Evolutionary conservation across 106 monocot genomes (phyloP).

Genomic region (Platanthera zijinensis): DNA sequence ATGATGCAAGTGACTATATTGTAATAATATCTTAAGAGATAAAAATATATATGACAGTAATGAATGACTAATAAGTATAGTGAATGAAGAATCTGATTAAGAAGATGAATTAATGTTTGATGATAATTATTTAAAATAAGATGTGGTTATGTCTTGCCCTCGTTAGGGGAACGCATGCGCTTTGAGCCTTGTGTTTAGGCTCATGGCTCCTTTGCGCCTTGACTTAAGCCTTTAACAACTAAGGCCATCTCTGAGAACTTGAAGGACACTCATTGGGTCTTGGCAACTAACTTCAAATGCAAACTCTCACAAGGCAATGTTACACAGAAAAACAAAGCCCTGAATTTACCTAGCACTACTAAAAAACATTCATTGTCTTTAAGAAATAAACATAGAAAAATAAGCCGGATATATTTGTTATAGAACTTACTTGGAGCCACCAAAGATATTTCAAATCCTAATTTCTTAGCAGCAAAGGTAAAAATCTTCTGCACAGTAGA

Average conservation of each 20-base stretch:
- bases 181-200: too few species aligned
- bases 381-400: neutral
- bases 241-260: neutral
- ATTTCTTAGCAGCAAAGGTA: slow-evolving; percentile 64
- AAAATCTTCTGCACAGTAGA: slow-evolving; percentile 48
- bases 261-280: neutral
- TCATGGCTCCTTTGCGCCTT: too few species aligned
- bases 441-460: slow-evolving; percentile 69
- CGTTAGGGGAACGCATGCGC: too few species aligned
- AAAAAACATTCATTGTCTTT: neutral
- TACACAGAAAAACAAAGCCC: neutral
- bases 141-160: too few species aligned
- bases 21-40: too few species aligned
- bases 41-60: too few species aligned
- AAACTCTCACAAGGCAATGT: neutral
- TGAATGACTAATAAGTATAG: too few species aligned
- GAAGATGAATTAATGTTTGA: too few species aligned
- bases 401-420: neutral
- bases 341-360: neutral
- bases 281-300: neutral
- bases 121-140: too few species aligned
- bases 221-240: too few species aligned
- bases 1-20: too few species aligned
- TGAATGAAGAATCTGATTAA: too few species aligned
- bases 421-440: slow-evolving; percentile 29